Evolutionary conservation across 108 stramenopile genomes (phyloP).

Genomic region (Poteriospumella lacustris): DNA sequence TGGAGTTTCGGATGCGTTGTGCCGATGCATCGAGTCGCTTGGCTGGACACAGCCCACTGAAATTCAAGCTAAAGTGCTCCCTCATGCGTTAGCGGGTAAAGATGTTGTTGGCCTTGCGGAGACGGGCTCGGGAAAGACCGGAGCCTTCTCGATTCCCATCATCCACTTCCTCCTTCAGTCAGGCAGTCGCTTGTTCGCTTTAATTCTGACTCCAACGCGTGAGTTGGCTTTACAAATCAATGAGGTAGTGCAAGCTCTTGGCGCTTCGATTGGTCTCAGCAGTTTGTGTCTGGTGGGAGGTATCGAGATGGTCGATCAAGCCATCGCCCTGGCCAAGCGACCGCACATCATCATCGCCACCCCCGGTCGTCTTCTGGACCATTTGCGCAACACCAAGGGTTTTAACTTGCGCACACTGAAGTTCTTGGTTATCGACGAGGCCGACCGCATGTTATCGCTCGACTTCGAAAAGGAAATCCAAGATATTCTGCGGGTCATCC

Average conservation of each 20-base stretch:
- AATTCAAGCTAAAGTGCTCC: conserved; percentile 83
- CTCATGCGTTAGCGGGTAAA: conserved; percentile 80
- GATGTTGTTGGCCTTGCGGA: conserved; percentile 76
- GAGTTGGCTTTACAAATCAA: conserved; percentile 99
- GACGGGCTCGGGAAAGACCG: conserved; percentile 87
- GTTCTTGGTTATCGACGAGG: conserved; percentile 95
- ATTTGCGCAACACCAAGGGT: conserved; percentile 95
- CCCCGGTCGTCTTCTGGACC: conserved; percentile 93
- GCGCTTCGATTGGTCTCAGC: conserved; percentile 74
- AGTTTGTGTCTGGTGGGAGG: conserved; percentile 94
- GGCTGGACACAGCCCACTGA: conserved; percentile 85
- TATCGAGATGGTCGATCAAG: conserved; percentile 82
- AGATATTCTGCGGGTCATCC: conserved; percentile 79
- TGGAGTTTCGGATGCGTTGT: conserved; percentile 69
- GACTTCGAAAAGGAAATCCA: conserved; percentile 72
- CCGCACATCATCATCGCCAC: conserved; percentile 96
- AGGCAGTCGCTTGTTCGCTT: conserved; percentile 73
- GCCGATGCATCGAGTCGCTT: conserved; percentile 69
- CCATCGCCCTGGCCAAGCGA: conserved; percentile 87
- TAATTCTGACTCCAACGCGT: conserved; percentile 91
- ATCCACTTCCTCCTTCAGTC: conserved; percentile 77
- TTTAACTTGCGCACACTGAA: conserved; percentile 78
- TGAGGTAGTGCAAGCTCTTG: conserved; percentile 85
- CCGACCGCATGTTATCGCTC: conserved; percentile 94
- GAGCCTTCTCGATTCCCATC: conserved; percentile 85